A percentile compares a stretch with the other conserved stretches of the same genome.
These are phyloP conservation scores for Penicillium sp. DNA, from an alignment of 2,329 filamentous ascomycete species.

Conservation along the genomic window DNA sequence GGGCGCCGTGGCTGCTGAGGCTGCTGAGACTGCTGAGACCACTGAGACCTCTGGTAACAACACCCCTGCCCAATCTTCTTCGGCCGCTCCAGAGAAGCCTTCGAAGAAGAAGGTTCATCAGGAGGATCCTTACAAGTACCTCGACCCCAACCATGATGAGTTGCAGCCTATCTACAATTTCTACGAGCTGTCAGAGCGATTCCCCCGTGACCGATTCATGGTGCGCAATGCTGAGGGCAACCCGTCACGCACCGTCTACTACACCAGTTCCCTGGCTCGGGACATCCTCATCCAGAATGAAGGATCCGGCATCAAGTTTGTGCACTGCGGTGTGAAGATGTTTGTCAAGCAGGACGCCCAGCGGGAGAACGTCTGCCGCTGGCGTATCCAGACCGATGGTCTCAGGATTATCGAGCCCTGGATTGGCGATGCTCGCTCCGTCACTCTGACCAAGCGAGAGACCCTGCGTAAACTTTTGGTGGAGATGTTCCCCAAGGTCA, in stretches of 20 bases:
- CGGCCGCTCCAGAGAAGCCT: conserved; percentile 20
- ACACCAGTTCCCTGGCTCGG: conserved; percentile 81
- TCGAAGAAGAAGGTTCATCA: conserved; percentile 46
- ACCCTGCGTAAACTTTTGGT: conserved; percentile 82
- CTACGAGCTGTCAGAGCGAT: conserved; percentile 81
- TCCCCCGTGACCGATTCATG: conserved; percentile 91
- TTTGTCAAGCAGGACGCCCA: conserved; percentile 98
- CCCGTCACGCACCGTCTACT: conserved; percentile 94
- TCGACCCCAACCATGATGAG: conserved; percentile 73
- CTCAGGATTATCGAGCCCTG: conserved; percentile 90
- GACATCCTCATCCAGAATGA: conserved; percentile 88
- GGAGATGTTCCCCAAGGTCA: conserved; percentile 95
- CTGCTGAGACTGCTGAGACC: conserved; percentile 28
- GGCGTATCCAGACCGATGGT: conserved; percentile 95
- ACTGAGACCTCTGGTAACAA: conserved; percentile 30
- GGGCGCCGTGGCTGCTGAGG: conserved; percentile 27
- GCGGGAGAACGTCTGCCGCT: conserved; percentile 81
- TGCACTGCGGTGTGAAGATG: conserved; percentile 97
- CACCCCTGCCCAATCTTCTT: conserved; percentile 22
- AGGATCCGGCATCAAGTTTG: conserved; percentile 88
- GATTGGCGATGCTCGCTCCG: conserved; percentile 76
- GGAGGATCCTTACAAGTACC: conserved; percentile 95
- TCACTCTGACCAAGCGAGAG: conserved; percentile 74
- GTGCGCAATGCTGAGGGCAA: conserved; percentile 89
- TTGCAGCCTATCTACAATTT: conserved; percentile 79